Conservation (phyloP, 176 grass and related monocot genomes). For the Zea luxurians region DNA sequence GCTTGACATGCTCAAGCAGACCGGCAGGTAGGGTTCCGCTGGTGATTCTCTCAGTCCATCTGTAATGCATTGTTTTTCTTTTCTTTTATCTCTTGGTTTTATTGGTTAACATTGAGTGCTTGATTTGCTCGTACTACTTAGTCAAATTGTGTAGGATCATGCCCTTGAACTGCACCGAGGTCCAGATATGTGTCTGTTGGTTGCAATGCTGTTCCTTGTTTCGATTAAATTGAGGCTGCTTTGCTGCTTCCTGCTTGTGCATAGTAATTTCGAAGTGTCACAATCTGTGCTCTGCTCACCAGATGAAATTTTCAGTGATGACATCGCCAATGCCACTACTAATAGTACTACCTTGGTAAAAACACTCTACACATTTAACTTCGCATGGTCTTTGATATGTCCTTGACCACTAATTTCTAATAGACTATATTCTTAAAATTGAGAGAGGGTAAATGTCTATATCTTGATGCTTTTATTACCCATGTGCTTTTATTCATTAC, state of each 20-base stretch:
- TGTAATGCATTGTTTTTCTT: neutral
- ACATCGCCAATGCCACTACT: neutral
- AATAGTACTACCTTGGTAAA: neutral
- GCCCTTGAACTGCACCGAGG: neutral
- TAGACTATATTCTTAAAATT: too few species aligned
- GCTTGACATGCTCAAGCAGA: conserved; percentile 99
- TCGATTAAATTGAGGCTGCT: neutral
- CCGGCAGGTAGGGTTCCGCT: conserved; percentile 55
- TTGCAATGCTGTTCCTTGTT: neutral
- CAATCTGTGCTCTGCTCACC: neutral
- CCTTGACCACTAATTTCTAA: too few species aligned
- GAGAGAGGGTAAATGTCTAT: neutral
- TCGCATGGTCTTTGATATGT: neutral
- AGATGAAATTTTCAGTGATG: neutral
- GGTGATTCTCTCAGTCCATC: conserved; percentile 1
- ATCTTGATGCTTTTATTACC: neutral
- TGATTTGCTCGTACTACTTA: neutral
- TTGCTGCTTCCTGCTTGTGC: neutral
- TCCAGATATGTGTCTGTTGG: neutral
- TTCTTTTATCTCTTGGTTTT: neutral
- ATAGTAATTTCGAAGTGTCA: neutral
- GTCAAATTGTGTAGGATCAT: neutral
- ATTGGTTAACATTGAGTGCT: neutral
- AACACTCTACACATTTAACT: neutral
- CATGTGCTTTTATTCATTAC: neutral